Base-by-base conservation (phyloP, 306 rosid genomes). In the Castanea crenata region DNA sequence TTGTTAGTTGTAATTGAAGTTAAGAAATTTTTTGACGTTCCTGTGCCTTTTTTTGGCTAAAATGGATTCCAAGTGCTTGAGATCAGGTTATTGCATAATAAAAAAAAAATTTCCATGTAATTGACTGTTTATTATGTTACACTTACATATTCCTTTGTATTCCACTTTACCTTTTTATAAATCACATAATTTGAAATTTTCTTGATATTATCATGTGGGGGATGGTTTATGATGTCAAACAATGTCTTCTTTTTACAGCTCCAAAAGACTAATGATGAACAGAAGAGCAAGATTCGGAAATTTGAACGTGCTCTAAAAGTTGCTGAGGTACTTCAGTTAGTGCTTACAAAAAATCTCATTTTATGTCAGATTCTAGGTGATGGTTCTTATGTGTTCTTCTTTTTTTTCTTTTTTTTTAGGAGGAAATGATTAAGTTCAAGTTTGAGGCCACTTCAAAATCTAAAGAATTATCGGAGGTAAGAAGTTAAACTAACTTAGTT, bases 391-490 rank as follows among this genome's bases (percentile, higher is more conserved):
- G 73, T 1, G 18, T 27, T 69, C 18, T 54, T 32, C 51, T 44
- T 78, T 59, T 52, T 52, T 32, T 78, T 59, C 52, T 57, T 20
- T 27, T 58, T 84, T 29, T 76, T 80, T 81, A 96, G 99, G 97
- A 93, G 86, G 98, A 93, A 83, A 85, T 91, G 98, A 25, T 87
- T 77, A 96, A 89, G 89, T 97, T 98, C 20, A 93, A 91, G 86
- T 71, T 81, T 56, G 98, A 96, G 83, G 96, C 92, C 63, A 74
- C 92, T 83, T 57, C 80, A 46, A 93, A 79, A 90, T 78, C 79
- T 31, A 88, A 82, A 76, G 93, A 90, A 78, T 88, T 96, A 63
- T 77, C 23, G 2, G 89, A 91, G 98, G 99, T 96, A 81, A 76
- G 80, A 74, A 69, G 71, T 79, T 68, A 52, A 51, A 44, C 78